phyloP scores from a whole-genome alignment of 116 monocot genomes.

The Trichopus zeylanicus region DNA sequence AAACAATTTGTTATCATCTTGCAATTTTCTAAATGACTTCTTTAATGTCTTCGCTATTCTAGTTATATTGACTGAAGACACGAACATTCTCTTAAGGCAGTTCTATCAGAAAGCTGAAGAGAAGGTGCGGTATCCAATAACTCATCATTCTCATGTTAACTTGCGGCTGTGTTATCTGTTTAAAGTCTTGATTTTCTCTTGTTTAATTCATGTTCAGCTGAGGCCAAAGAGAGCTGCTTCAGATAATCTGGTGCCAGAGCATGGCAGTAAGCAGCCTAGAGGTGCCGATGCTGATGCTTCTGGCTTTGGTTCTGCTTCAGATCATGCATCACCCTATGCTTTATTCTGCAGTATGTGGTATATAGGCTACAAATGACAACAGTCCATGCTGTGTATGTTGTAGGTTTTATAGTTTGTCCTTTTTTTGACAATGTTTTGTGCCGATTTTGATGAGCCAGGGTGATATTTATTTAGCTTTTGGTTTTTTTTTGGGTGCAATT shows the following conservation, averaged over 20 bases:
- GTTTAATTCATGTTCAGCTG: constrained; percentile 33
- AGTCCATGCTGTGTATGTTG: no score
- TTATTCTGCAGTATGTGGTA: no score
- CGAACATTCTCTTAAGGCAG: constrained; percentile 74
- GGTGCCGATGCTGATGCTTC: constrained; percentile 13
- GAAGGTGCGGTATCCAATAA: constrained; percentile 35
- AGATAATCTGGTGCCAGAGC: constrained; percentile 49
- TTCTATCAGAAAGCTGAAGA: constrained; percentile 72
- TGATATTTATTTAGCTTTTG: no score
- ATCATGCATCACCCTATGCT: no score
- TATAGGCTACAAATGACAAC: no score
- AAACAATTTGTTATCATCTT: no score
- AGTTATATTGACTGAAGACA: constrained; percentile 81
- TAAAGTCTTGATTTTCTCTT: neutral
- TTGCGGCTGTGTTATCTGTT: neutral
- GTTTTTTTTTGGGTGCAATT: no score
- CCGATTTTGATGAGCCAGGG: no score
- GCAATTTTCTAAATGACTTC: no score
- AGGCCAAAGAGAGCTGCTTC: constrained; percentile 79
- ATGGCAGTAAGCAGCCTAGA: constrained; percentile 59
- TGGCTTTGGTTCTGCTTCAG: neutral
- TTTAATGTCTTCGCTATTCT: no score
- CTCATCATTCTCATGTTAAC: neutral
- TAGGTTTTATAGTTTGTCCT: no score
- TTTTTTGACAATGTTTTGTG: no score